Conservation (phyloP, 495 filamentous ascomycete genomes). For the Bryoglossum gracile region DNA sequence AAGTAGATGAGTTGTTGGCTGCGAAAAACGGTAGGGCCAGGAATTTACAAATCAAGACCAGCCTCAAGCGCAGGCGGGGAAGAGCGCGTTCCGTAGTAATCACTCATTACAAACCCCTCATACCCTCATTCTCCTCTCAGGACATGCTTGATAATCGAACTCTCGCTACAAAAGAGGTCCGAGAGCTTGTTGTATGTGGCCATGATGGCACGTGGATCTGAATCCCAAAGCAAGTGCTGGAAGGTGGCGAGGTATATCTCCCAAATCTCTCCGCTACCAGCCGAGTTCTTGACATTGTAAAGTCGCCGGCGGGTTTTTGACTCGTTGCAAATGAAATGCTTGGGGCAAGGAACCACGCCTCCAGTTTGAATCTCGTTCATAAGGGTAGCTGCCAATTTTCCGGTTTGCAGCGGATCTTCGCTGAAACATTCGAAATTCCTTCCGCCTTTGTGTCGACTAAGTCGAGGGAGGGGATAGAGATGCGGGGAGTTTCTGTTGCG, state of each 20-base stretch:
- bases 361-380: slow-evolving; percentile 25
- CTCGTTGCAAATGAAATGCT: slow-evolving; percentile 32
- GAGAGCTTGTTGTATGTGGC: slow-evolving; percentile 65
- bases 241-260: slow-evolving; percentile 60
- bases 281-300: slow-evolving; percentile 44
- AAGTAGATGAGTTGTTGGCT: slow-evolving; percentile 50
- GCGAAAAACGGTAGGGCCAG: slow-evolving; percentile 57
- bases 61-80: slow-evolving; percentile 55
- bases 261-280: slow-evolving; percentile 39
- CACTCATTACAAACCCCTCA: slow-evolving; percentile 50
- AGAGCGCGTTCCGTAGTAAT: slow-evolving; percentile 57
- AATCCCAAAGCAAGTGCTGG: slow-evolving; percentile 48
- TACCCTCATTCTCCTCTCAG: slow-evolving; percentile 62
- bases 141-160: slow-evolving; percentile 51
- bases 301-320: slow-evolving; percentile 26
- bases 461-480: slow-evolving; percentile 53
- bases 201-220: slow-evolving; percentile 49
- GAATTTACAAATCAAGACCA: slow-evolving; percentile 68
- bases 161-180: slow-evolving; percentile 58
- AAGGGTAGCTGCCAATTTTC: slow-evolving; percentile 17
- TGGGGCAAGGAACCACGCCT: slow-evolving; percentile 27
- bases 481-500: slow-evolving; percentile 33
- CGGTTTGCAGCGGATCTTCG: slow-evolving; percentile 46
- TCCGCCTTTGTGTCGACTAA: slow-evolving; percentile 49
- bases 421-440: slow-evolving; percentile 58